A percentile compares a stretch with the other conserved stretches of the same genome.
Evolutionary conservation across 495 filamentous ascomycete species (phyloP).

Genomic region (Neurospora pannonica): DNA sequence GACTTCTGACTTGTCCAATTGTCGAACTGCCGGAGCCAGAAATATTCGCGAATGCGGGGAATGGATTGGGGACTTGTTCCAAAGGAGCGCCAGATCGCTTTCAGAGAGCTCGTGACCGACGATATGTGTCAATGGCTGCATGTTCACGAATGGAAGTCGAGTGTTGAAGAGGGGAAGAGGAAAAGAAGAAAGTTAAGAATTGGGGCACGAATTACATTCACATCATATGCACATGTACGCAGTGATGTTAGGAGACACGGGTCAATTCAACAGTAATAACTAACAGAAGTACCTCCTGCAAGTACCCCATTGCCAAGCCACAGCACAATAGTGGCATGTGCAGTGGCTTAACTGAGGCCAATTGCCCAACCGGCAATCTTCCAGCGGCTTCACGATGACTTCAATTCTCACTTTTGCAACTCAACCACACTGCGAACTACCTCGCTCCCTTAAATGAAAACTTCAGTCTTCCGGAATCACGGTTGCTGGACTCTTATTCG

Average conservation of each 20-base stretch:
- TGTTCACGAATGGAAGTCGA: neutral
- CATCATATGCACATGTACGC: neutral
- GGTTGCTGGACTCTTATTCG: neutral
- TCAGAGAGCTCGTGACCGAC: neutral
- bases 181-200: neutral
- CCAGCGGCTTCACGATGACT: neutral
- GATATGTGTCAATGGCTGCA: neutral
- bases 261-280: fast-evolving
- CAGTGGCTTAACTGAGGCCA: neutral
- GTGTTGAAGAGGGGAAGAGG: neutral
- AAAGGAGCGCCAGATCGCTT: neutral
- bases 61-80: neutral
- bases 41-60: neutral
- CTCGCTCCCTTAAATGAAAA: neutral
- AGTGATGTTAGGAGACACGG: neutral
- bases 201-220: neutral
- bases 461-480: neutral
- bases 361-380: neutral
- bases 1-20: neutral
- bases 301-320: neutral
- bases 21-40: neutral
- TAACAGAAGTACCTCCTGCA: neutral
- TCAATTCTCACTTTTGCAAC: neutral
- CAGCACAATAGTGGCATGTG: neutral
- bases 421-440: neutral